Percentiles rank a stretch among this genome's conserved stretches.
These are phyloP conservation scores for Boechera stricta DNA, from an alignment of 345 rosid species.

Conservation along the genomic window DNA sequence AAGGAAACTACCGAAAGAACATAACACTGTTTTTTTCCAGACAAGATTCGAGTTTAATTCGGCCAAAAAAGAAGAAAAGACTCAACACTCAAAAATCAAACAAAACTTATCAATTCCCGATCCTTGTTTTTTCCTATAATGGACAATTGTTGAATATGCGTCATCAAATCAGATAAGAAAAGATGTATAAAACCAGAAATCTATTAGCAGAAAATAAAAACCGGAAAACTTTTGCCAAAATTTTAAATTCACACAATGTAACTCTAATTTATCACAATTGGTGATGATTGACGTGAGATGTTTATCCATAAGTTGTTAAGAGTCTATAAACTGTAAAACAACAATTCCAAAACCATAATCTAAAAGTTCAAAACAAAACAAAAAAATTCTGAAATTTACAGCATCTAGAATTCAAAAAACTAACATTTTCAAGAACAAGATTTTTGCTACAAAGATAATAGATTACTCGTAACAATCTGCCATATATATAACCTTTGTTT, in stretches of 20 bases:
- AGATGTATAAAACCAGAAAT: not conserved
- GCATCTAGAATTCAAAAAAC: not conserved
- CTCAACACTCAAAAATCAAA: slow-evolving; percentile 7
- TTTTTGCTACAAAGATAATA: not conserved
- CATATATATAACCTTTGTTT: not conserved
- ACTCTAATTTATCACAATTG: not conserved
- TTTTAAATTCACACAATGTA: not conserved
- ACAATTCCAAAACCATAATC: not conserved
- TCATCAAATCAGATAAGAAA: not conserved
- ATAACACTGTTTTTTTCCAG: not conserved
- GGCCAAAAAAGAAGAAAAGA: slow-evolving; percentile 16
- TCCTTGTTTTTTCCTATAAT: slow-evolving; percentile 12
- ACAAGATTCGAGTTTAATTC: slow-evolving; percentile 6
- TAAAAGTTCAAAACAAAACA: not conserved
- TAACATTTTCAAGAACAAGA: not conserved
- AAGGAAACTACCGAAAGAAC: slow-evolving; percentile 16
- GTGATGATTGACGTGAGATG: not conserved
- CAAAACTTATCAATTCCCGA: slow-evolving; percentile 9
- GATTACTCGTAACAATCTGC: not conserved
- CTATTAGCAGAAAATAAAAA: not conserved
- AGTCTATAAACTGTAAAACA: not conserved
- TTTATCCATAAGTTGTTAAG: not conserved
- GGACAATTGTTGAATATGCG: slow-evolving; percentile 1
- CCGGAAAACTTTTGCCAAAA: not conserved
- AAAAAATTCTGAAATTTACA: not conserved